These are phyloP conservation scores for Rhododendron williamsianum DNA, from an alignment of 148 eudicot genomes.

Conservation along the genomic window DNA sequence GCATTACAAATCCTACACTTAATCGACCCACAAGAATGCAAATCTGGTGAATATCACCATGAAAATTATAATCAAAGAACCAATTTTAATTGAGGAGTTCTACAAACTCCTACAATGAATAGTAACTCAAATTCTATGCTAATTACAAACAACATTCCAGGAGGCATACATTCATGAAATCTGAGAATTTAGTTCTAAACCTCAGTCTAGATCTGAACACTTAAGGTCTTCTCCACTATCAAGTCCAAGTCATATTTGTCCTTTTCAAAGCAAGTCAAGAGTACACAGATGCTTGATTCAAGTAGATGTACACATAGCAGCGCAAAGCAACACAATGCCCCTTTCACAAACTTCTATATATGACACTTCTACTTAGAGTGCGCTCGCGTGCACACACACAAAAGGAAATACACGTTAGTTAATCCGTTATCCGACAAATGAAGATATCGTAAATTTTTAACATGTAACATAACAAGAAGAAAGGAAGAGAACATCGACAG, in stretches of 20 bases:
- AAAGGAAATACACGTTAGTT: background rate
- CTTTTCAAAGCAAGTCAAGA: background rate
- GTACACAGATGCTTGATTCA: background rate
- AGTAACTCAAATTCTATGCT: background rate
- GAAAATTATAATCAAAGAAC: background rate
- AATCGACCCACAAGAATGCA: background rate
- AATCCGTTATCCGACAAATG: background rate
- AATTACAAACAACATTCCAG: background rate
- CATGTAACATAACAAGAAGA: background rate
- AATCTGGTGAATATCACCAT: background rate
- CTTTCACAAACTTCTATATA: background rate
- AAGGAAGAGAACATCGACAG: constrained; percentile 1
- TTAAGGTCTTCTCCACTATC: background rate
- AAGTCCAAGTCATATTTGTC: background rate
- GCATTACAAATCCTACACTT: background rate
- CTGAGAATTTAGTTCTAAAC: background rate
- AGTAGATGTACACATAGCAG: background rate
- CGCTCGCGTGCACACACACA: background rate
- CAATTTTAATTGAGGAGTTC: background rate
- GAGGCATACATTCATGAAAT: background rate
- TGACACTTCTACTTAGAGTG: background rate
- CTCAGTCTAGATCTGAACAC: background rate
- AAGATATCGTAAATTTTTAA: background rate
- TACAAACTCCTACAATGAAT: background rate
- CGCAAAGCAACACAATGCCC: background rate